These are phyloP conservation scores for Rhizopogon roseolus DNA, from an alignment of 768 basidiomycete genomes.

Conservation along the genomic window DNA sequence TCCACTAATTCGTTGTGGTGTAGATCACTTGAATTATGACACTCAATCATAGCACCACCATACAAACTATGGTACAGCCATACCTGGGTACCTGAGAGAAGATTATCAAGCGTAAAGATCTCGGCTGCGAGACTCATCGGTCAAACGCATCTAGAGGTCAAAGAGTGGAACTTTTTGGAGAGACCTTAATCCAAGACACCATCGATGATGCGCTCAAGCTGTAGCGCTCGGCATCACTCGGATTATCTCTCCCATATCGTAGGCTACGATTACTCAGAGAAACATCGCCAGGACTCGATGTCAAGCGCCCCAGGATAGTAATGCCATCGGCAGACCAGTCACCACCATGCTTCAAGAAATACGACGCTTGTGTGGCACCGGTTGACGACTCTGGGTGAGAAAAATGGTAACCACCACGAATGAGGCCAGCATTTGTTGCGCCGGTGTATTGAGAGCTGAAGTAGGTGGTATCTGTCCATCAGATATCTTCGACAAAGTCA, in stretches of 20 bases:
- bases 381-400: conserved; percentile 27
- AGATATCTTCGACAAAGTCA: neutral
- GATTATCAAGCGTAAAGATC: no score
- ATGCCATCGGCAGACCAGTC: conserved; percentile 32
- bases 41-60: neutral
- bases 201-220: conserved; percentile 44
- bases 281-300: conserved; percentile 21
- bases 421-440: conserved; percentile 27
- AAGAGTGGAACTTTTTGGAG: conserved; percentile 46
- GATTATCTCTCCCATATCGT: conserved; percentile 34
- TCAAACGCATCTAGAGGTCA: conserved; percentile 34
- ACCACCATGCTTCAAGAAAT: conserved; percentile 31
- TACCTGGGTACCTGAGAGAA: conserved; percentile 4
- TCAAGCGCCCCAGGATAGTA: conserved; percentile 34
- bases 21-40: conserved; percentile 29
- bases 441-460: conserved; percentile 39
- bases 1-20: conserved; percentile 35
- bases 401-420: conserved; percentile 34
- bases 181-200: conserved; percentile 57
- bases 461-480: conserved; percentile 18
- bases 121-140: no score
- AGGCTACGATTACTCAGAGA: neutral
- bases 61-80: neutral
- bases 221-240: conserved; percentile 45
- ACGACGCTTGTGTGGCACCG: conserved; percentile 31